Conservation (phyloP, 176 grass and related monocot species). For the Carex scoparia region DNA sequence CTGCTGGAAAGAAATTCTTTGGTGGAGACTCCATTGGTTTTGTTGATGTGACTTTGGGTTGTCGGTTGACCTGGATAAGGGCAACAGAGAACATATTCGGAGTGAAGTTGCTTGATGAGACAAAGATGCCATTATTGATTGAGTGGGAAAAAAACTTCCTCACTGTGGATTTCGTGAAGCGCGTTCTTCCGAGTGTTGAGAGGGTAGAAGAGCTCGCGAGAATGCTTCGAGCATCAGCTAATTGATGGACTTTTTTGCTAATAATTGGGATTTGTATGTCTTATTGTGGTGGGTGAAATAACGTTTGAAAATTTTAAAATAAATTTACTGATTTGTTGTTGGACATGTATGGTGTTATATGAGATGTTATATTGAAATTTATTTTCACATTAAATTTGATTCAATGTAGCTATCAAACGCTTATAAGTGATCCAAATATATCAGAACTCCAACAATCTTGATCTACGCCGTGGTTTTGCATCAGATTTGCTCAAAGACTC, state of each 20-base stretch:
- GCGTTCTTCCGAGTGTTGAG: slow-evolving; percentile 17
- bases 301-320: too few relatives aligned
- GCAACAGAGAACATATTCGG: slow-evolving; percentile 24
- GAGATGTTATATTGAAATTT: too few relatives aligned
- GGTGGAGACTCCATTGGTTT: slow-evolving; percentile 29
- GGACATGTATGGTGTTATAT: too few relatives aligned
- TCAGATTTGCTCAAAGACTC: too few relatives aligned
- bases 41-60: slow-evolving; percentile 41
- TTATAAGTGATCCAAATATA: too few relatives aligned
- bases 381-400: too few relatives aligned
- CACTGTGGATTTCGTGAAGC: slow-evolving; percentile 29
- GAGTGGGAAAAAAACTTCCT: slow-evolving; percentile 40
- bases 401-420: too few relatives aligned
- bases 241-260: neutral
- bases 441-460: too few relatives aligned
- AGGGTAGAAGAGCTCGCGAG: slow-evolving; percentile 25
- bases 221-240: neutral
- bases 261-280: neutral
- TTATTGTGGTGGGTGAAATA: too few relatives aligned
- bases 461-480: too few relatives aligned
- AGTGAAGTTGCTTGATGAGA: slow-evolving; percentile 29
- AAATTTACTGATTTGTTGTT: too few relatives aligned
- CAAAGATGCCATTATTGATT: slow-evolving; percentile 27
- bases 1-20: slow-evolving; percentile 35
- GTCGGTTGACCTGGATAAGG: slow-evolving; percentile 26